Conservation (phyloP, 176 grass and related monocot species). For the Oryza brachyantha region DNA sequence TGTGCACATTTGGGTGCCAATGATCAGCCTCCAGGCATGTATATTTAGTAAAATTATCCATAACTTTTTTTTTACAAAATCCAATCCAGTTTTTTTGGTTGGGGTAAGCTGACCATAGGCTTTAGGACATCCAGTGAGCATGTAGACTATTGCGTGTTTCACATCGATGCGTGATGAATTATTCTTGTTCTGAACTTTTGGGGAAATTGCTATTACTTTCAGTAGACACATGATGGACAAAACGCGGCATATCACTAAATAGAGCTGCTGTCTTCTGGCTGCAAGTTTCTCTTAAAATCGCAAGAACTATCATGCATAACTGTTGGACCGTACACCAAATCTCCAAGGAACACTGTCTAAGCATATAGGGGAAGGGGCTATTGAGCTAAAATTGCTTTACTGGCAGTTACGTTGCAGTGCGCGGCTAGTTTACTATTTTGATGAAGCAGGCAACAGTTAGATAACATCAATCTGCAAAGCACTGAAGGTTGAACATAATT, state of each 20-base stretch:
- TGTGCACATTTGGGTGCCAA: neutral
- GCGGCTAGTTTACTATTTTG: neutral
- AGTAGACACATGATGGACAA: neutral
- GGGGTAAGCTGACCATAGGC: neutral
- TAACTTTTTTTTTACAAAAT: neutral
- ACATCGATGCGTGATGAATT: neutral
- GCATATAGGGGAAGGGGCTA: neutral
- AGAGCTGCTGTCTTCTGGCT: neutral
- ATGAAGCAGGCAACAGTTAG: neutral
- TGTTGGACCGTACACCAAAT: neutral
- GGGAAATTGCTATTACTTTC: neutral
- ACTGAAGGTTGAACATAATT: neutral
- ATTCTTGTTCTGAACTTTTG: neutral
- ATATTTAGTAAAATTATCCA: neutral
- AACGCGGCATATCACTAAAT: too few relatives aligned
- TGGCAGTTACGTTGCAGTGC: neutral
- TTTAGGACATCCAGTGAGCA: neutral
- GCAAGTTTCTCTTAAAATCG: neutral
- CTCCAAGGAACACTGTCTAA: neutral
- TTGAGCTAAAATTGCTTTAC: neutral
- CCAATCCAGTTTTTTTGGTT: neutral
- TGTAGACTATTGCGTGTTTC: neutral
- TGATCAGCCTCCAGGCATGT: neutral
- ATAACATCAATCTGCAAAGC: neutral
- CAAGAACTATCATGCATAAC: neutral